Evolutionary conservation across 768 basidiomycete genomes (phyloP).

Genomic region (Astraeus odoratus): DNA sequence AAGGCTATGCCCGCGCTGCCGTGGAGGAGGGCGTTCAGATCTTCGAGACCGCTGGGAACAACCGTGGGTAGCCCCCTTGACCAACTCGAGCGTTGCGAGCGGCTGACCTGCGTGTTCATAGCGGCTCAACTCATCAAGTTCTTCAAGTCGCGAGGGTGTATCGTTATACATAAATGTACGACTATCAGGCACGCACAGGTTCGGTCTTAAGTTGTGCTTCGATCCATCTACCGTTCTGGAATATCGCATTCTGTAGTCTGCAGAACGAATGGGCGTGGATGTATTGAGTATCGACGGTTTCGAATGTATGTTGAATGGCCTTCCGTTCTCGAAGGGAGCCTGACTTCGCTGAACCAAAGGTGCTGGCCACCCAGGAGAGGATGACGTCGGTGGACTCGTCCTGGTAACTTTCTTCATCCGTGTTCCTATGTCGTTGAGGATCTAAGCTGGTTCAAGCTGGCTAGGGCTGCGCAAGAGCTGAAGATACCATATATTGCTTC

Average conservation of each 20-base stretch:
- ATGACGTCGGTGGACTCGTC: slow-evolving; percentile 84
- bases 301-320: slow-evolving; percentile 52
- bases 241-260: slow-evolving; percentile 35
- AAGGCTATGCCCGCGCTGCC: slow-evolving; percentile 72
- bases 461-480: slow-evolving; percentile 79
- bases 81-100: neutral
- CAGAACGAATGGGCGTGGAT: slow-evolving; percentile 78
- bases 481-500: slow-evolving; percentile 84
- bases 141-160: slow-evolving; percentile 71
- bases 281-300: slow-evolving; percentile 86
- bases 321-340: neutral
- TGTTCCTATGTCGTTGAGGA: neutral
- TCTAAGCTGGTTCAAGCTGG: slow-evolving; percentile 46
- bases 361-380: slow-evolving; percentile 92
- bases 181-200: slow-evolving; percentile 83
- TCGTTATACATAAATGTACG: slow-evolving; percentile 89
- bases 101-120: slow-evolving; percentile 20
- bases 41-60: slow-evolving; percentile 92
- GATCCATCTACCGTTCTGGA: slow-evolving; percentile 2
- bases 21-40: slow-evolving; percentile 84
- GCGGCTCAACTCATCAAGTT: slow-evolving; percentile 73
- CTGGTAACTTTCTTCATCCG: slow-evolving; percentile 39
- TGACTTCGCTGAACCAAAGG: slow-evolving; percentile 40
- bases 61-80: slow-evolving; percentile 44
- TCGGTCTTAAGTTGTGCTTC: slow-evolving; percentile 3